Evolutionary conservation across 805 yeast genomes (phyloP), one percentile per base, ranked within the genome.

Genomic region (Hyphopichia homilentoma): DNA sequence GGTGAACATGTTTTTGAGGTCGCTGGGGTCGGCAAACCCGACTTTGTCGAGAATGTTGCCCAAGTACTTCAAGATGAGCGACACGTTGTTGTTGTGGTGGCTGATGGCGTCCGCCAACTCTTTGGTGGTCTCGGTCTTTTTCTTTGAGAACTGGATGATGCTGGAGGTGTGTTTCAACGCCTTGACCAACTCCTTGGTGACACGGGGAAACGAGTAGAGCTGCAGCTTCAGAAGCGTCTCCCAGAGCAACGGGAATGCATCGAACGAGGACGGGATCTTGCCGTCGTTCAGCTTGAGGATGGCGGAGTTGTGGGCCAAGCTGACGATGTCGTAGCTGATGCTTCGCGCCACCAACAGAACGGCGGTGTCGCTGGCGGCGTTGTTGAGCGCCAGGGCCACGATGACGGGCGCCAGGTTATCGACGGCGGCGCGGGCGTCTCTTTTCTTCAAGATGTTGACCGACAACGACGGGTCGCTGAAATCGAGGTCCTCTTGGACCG

Each of bases 391-490:
- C 14, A 48, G 32, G 2, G 35, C 38, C 5, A 54, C 43, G n/a
- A 66, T 47, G 7, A 45, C 23, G 2, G 55, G 61, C 2, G 72
- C 52, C 34, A 68, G 63, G 21, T 62, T 60, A 38, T 75, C 79
- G 3, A 76, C 53, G 3, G 73, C 52, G 1, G 66, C 60, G 39
- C 84, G 54, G 3, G 71, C 60, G 34, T 75, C 81, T n/a, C 70
- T 55, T 34, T 60, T 58, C 17, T 58, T 59, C 15, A 71, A 45
- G 7, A 74, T 36, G 21, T 62, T 65, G 6, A 61, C 51, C 0
- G 66, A 57, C 22, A 59, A 49, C 20, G 48, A 45, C 5, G 54
- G 38, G 17, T 48, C 49, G 4, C 42, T 35, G 12, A 48, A 41
- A 8, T 47, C 47, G 4, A 27, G 26, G 21, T 40, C 30, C 7